These are phyloP conservation scores for Carex myosuroides DNA, from an alignment of 176 grass and related monocot genomes.

Conservation along the genomic window DNA sequence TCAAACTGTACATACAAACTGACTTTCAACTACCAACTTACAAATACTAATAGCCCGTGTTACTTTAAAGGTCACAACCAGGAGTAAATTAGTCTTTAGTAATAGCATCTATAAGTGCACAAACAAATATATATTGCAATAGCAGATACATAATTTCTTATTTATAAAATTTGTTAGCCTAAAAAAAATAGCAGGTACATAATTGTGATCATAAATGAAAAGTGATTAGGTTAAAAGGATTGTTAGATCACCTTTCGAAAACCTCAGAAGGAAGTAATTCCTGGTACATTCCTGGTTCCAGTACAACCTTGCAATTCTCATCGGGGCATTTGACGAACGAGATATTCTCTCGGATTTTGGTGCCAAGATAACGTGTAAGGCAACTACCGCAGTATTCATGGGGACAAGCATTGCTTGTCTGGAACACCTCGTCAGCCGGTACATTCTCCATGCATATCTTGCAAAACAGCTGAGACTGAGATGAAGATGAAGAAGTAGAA, in stretches of 20 bases:
- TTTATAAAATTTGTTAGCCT: no score
- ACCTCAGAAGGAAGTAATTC: not conserved
- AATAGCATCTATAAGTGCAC: not conserved
- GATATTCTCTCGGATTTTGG: conserved; percentile 34
- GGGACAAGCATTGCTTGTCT: conserved; percentile 23
- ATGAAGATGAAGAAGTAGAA: not conserved
- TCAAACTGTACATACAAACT: not conserved
- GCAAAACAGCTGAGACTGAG: conserved; percentile 23
- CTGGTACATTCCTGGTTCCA: conserved; percentile 18
- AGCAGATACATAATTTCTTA: no score
- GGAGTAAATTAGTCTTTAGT: not conserved
- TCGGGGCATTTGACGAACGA: conserved; percentile 39
- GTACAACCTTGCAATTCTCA: conserved; percentile 22
- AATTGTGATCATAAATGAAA: no score
- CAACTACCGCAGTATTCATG: conserved; percentile 55
- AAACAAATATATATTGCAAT: no score
- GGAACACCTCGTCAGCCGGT: conserved; percentile 3
- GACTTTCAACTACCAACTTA: not conserved
- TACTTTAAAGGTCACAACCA: not conserved
- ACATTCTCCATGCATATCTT: conserved; percentile 64
- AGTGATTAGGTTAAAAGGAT: not conserved
- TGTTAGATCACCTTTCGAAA: not conserved
- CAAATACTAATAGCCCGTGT: not conserved
- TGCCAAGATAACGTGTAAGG: conserved; percentile 34
- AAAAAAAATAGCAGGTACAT: no score